A percentile compares a stretch with the other conserved stretches of the same genome.
phyloP scores from a whole-genome alignment of 306 rosid genomes.

The Lathyrus sativus region DNA sequence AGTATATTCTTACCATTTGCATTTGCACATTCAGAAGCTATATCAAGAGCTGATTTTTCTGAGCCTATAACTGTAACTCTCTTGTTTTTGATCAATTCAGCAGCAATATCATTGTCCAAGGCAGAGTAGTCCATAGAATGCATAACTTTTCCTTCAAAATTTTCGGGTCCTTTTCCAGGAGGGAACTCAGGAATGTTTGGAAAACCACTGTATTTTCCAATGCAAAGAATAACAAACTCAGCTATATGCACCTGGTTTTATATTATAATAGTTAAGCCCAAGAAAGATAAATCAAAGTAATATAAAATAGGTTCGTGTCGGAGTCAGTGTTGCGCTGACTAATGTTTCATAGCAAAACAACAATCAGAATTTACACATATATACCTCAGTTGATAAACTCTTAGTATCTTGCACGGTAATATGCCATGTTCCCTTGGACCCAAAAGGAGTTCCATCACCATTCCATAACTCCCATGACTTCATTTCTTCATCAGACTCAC shows the following conservation, averaged over 20 bases:
- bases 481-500: conserved; percentile 28
- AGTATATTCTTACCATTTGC: conserved; percentile 45
- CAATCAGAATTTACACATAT: too few species aligned
- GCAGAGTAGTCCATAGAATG: conserved; percentile 61
- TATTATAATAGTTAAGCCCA: too few species aligned
- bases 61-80: conserved; percentile 51
- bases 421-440: conserved; percentile 6
- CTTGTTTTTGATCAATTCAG: conserved; percentile 48
- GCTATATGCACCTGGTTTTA: conserved; percentile 42
- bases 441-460: background rate
- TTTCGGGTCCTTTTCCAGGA: conserved; percentile 52
- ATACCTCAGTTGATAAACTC: background rate
- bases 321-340: too few species aligned
- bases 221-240: conserved; percentile 63
- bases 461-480: conserved; percentile 15
- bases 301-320: too few species aligned
- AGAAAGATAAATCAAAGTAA: too few species aligned
- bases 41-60: conserved; percentile 54
- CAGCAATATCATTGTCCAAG: conserved; percentile 42
- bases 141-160: conserved; percentile 53
- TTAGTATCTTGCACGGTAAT: background rate
- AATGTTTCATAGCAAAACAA: too few species aligned
- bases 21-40: conserved; percentile 58
- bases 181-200: conserved; percentile 59
- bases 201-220: conserved; percentile 56